Percentiles rank a stretch among this genome's conserved stretches.
These are phyloP conservation scores for Lasiosphaeris hirsuta DNA, from an alignment of 495 filamentous ascomycete genomes.

Conservation along the genomic window DNA sequence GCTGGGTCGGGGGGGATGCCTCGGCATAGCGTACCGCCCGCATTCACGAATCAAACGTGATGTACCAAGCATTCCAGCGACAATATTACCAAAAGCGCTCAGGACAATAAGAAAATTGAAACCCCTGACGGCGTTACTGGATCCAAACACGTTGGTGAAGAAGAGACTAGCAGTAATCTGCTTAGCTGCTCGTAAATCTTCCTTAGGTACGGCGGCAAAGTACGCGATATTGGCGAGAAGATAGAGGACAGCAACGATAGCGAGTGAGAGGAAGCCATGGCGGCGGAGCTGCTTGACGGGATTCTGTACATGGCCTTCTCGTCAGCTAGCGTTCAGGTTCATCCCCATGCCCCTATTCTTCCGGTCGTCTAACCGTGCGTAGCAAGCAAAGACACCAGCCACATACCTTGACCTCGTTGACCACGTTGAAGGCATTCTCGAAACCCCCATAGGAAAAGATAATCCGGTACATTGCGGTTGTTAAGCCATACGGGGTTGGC, in stretches of 20 bases:
- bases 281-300: constrained; percentile 55
- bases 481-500: constrained; percentile 46
- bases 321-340: no score
- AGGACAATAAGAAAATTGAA: constrained; percentile 60
- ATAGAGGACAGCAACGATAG: constrained; percentile 52
- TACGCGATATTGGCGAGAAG: constrained; percentile 62
- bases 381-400: no score
- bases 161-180: constrained; percentile 57
- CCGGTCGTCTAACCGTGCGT: no score
- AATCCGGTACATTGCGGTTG: constrained; percentile 59
- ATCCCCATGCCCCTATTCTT: no score
- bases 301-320: constrained; percentile 35
- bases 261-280: constrained; percentile 43
- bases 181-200: constrained; percentile 49
- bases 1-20: neutral
- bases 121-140: constrained; percentile 44
- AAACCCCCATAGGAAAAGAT: constrained; percentile 64
- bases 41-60: constrained; percentile 60
- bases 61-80: constrained; percentile 57
- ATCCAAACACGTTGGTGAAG: constrained; percentile 60
- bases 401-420: constrained; percentile 57
- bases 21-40: constrained; percentile 48
- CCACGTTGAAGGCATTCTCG: constrained; percentile 60
- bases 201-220: constrained; percentile 55
- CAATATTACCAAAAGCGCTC: constrained; percentile 61